These are phyloP conservation scores for Heliosperma pusillum DNA, from an alignment of 148 eudicot species.

Conservation along the genomic window DNA sequence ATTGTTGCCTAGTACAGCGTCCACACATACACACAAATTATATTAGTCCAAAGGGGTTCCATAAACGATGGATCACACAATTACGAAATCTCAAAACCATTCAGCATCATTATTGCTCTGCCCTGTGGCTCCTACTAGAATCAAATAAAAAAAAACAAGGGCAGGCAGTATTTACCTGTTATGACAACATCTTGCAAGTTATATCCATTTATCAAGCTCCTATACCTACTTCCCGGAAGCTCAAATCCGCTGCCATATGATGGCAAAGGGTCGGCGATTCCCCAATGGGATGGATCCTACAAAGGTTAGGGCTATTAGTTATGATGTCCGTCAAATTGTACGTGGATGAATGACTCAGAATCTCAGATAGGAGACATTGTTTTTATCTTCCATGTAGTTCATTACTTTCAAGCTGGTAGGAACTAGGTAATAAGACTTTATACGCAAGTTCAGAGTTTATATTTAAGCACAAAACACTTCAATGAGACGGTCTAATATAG, in stretches of 20 bases:
- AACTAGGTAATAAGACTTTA: neutral
- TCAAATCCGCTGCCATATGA: slow-evolving; percentile 51
- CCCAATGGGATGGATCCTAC: slow-evolving; percentile 45
- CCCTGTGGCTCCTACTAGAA: no score
- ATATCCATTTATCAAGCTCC: slow-evolving; percentile 51
- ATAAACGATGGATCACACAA: neutral
- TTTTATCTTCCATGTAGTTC: neutral
- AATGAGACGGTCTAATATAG: no score
- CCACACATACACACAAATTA: neutral
- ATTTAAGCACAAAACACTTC: no score
- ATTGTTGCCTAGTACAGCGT: slow-evolving; percentile 39
- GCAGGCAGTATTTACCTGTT: slow-evolving; percentile 32
- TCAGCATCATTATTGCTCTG: no score
- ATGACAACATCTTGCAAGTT: slow-evolving; percentile 46
- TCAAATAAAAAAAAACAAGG: neutral
- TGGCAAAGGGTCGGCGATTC: slow-evolving; percentile 42
- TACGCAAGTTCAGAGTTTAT: neutral
- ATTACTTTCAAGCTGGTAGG: neutral
- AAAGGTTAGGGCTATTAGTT: neutral
- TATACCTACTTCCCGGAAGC: slow-evolving; percentile 40
- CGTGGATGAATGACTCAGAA: neutral
- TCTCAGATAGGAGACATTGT: neutral
- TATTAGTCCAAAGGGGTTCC: neutral
- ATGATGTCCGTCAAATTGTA: neutral
- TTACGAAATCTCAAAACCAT: no score